These are phyloP conservation scores for Centrapalus pauciflorus DNA, from an alignment of 129 eudicot species.

Conservation along the genomic window DNA sequence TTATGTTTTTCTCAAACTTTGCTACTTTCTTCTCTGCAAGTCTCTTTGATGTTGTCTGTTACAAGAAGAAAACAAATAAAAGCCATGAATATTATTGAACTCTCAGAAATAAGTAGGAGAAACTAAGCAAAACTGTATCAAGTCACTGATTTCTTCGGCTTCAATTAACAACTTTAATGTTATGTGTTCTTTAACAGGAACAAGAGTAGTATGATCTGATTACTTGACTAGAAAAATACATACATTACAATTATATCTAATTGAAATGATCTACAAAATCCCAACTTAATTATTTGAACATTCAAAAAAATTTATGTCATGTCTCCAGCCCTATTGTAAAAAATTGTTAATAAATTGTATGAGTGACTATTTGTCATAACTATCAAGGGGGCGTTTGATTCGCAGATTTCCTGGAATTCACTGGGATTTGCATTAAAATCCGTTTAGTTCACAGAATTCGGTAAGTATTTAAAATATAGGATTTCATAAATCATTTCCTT, in stretches of 20 bases:
- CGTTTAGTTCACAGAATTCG: no score
- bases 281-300: no score
- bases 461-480: no score
- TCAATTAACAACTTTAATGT: not conserved
- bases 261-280: no score
- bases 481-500: no score
- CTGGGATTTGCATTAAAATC: no score
- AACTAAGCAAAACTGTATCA: not conserved
- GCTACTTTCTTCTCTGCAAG: slow-evolving; percentile 72
- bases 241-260: not conserved
- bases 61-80: not conserved
- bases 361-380: no score
- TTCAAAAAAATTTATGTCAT: no score
- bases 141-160: not conserved
- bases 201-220: not conserved
- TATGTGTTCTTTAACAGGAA: not conserved
- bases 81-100: not conserved
- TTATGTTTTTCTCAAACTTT: slow-evolving; percentile 76
- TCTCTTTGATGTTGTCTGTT: slow-evolving; percentile 72
- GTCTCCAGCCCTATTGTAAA: no score
- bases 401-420: no score
- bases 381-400: no score
- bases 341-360: no score
- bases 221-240: not conserved
- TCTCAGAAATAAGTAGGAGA: not conserved